These are phyloP conservation scores for Fusarium irregulare DNA, from an alignment of 2,329 filamentous ascomycete genomes.

Conservation along the genomic window DNA sequence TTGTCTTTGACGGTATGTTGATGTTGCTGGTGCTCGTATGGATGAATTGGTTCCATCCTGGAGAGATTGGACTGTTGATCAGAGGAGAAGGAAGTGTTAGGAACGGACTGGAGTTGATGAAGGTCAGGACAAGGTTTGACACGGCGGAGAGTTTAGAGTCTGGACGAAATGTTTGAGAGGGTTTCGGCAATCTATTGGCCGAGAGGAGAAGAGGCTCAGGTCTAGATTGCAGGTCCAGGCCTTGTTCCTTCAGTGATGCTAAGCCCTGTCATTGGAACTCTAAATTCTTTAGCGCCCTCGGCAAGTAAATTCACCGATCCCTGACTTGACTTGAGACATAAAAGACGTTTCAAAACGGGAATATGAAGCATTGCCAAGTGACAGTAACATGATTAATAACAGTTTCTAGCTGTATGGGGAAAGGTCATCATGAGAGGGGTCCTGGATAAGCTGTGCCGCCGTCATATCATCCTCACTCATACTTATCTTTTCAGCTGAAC, in stretches of 20 bases:
- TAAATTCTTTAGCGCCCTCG: not conserved
- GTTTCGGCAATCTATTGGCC: not conserved
- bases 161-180: not conserved
- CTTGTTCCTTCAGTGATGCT: not conserved
- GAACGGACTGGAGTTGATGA: slow-evolving; percentile 43
- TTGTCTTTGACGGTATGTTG: slow-evolving; percentile 53
- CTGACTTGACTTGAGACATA: slow-evolving; percentile 25
- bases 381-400: not conserved
- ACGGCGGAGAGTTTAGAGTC: slow-evolving; percentile 35
- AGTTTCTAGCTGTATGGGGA: not conserved
- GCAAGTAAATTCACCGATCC: not conserved
- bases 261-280: not conserved
- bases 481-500: not conserved
- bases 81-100: slow-evolving; percentile 37
- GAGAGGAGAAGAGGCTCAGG: not conserved
- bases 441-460: not conserved
- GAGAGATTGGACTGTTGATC: slow-evolving; percentile 46
- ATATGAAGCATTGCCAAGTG: not conserved
- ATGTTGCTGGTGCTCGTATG: slow-evolving; percentile 49
- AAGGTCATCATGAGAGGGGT: not conserved
- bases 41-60: slow-evolving; percentile 48
- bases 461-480: not conserved
- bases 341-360: slow-evolving; percentile 1
- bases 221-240: not conserved
- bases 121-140: slow-evolving; percentile 10